Conservation (phyloP, 371 early-diverging fungal species). For the Apophysomyces variabilis region DNA sequence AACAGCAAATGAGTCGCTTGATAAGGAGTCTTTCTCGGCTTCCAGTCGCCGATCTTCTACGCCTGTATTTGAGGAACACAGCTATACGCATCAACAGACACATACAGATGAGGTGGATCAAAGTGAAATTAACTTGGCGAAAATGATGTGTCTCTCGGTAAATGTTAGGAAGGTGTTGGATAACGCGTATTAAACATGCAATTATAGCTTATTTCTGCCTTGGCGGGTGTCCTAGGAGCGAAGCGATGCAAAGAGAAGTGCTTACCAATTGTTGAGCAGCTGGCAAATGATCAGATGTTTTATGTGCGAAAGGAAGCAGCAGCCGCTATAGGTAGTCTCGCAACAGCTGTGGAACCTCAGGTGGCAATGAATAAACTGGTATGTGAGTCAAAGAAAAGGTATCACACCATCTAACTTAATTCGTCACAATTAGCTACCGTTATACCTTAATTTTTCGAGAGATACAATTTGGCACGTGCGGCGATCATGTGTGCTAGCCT, state of each 20-base stretch:
- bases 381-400: conserved; percentile 8
- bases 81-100: conserved; percentile 22
- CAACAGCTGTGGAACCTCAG: conserved; percentile 41
- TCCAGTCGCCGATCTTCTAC: conserved; percentile 10
- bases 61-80: conserved; percentile 32
- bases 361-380: conserved; percentile 54
- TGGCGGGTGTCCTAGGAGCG: conserved; percentile 50
- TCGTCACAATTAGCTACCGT: conserved; percentile 39
- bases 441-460: conserved; percentile 52
- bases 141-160: conserved; percentile 65
- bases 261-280: conserved; percentile 56
- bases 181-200: neutral
- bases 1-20: conserved; percentile 18
- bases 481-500: conserved; percentile 56
- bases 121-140: conserved; percentile 61
- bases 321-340: conserved; percentile 54
- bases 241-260: conserved; percentile 52
- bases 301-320: conserved; percentile 68
- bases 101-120: conserved; percentile 41
- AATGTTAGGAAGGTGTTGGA: neutral
- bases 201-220: conserved; percentile 54
- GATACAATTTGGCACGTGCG: conserved; percentile 70
- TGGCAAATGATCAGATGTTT: conserved; percentile 55
- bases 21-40: conserved; percentile 6
- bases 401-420: neutral